Evolutionary conservation across 2,329 filamentous ascomycete species (phyloP), one percentile per base, ranked within the genome.

Genomic region (Fusarium staphyleae): DNA sequence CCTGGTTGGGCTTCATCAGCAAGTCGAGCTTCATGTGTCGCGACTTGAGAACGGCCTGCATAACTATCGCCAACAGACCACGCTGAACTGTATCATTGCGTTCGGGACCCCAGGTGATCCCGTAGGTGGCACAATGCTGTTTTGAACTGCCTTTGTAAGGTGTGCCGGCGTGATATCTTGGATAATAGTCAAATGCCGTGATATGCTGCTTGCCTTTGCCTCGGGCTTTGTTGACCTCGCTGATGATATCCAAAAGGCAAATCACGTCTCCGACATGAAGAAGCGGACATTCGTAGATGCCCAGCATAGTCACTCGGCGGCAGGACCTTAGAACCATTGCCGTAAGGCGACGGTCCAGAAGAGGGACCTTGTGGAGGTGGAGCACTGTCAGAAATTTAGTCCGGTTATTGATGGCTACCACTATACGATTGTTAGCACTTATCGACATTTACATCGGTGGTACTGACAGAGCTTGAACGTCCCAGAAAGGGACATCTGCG

Each of bases 201-300:
- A 76, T 68, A 0, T 36, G 18, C 1, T 68, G 49, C 3, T 52
- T 18, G 0, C 24, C 28, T 3, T 43, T 11, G 3, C 44, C 16
- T 0, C 73, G 67, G 3, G 57, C 34, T 11, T 29, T 6, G 35
- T 76, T 76, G 35, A 76, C 57, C 35, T 75, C 72, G 26, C 69
- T 46, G 15, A 76, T 72, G 3, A 75, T 51, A 43, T 76, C 72
- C 1, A 76, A 57, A 0, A 76, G 46, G 10, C 58, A 64, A 1
- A 73, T 43, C 0, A 73, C 47, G 16, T 76, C 74, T 9, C 71
- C 74, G n/a, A 74, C 64, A 22, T 75, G 70, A 4, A 76, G 57
- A 2, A 75, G 50, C 0, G 72, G 72, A 19, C 74, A 76, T 41
- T 72, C 66, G 46, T 75, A 76, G 2, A 76, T 60, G 2, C 74